Conservation (phyloP, 164 flowering plant species). For the Malania oleifera region DNA sequence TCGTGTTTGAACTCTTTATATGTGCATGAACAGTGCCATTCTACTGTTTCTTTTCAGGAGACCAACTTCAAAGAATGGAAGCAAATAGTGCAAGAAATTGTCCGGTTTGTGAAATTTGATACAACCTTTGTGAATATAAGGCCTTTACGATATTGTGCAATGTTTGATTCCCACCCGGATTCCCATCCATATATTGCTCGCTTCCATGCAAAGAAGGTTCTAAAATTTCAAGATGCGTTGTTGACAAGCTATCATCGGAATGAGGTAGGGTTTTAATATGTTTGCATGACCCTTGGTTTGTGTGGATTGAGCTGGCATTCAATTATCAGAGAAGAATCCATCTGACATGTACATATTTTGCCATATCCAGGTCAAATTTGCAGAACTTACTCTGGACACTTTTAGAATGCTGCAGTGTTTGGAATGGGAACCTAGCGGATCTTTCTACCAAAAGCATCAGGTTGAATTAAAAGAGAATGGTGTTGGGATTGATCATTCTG, state of each 20-base stretch:
- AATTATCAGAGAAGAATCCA: neutral
- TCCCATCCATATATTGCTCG: slow-evolving; percentile 73
- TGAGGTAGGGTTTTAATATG: slow-evolving; percentile 52
- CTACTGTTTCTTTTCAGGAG: slow-evolving; percentile 41
- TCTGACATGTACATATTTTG: slow-evolving; percentile 12
- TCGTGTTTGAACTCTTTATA: too few species aligned
- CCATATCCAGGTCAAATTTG: slow-evolving; percentile 78
- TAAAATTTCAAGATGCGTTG: slow-evolving; percentile 77
- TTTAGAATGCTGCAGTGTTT: slow-evolving; percentile 94
- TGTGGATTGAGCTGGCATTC: neutral
- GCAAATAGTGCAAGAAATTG: slow-evolving; percentile 78
- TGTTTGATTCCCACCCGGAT: slow-evolving; percentile 54
- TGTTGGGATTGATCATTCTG: slow-evolving; percentile 47
- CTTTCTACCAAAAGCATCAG: slow-evolving; percentile 60
- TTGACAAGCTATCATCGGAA: slow-evolving; percentile 82
- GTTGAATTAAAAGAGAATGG: slow-evolving; percentile 61
- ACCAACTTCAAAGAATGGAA: slow-evolving; percentile 91
- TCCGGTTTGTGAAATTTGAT: slow-evolving; percentile 63
- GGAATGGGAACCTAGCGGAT: slow-evolving; percentile 97
- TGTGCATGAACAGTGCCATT: neutral
- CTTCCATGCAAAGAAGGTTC: slow-evolving; percentile 74
- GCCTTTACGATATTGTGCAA: slow-evolving; percentile 67
- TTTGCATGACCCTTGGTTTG: slow-evolving; percentile 1
- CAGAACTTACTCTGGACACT: slow-evolving; percentile 85
- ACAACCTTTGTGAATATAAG: slow-evolving; percentile 39